A percentile compares a stretch with the other conserved stretches of the same genome.
Conservation (phyloP, 768 basidiomycete species). For the Termitomyces sp. region DNA sequence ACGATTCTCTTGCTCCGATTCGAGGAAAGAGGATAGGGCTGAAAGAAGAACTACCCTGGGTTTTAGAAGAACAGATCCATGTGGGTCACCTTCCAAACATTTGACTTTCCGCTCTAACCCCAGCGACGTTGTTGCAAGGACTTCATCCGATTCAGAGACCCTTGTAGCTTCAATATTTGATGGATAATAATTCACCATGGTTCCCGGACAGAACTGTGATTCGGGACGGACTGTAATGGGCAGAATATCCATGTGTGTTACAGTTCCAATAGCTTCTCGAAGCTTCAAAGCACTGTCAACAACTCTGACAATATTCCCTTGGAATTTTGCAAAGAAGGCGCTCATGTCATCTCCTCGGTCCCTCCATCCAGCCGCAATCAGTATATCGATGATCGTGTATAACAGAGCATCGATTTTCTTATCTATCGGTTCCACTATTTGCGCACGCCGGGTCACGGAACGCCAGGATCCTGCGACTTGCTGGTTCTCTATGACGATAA, state of each 20-base stretch:
- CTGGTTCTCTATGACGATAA: conserved; percentile 32
- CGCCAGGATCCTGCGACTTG: conserved; percentile 52
- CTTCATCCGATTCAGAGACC: not conserved
- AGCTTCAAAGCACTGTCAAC: conserved; percentile 1
- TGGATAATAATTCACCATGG: conserved; percentile 4
- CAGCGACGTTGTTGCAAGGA: conserved; percentile 2
- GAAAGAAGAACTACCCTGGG: not conserved
- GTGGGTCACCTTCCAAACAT: not conserved
- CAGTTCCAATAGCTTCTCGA: conserved; percentile 1
- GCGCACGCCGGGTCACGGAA: conserved; percentile 40
- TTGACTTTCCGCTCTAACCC: not conserved
- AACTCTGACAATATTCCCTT: not conserved
- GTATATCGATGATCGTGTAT: conserved; percentile 3
- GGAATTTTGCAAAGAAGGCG: not conserved
- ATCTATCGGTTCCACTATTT: conserved; percentile 24
- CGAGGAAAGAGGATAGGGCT: not conserved
- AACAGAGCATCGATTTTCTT: conserved; percentile 7
- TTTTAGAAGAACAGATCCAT: not conserved
- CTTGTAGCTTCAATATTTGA: not conserved
- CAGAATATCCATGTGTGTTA: conserved; percentile 6
- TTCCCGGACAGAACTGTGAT: not conserved
- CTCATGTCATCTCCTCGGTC: not conserved
- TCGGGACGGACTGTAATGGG: not conserved
- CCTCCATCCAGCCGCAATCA: conserved; percentile 7
- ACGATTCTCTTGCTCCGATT: not conserved